A percentile compares a stretch with the other conserved stretches of the same genome.
phyloP scores from a whole-genome alignment of 129 eudicot genomes.

The Heracleum sosnowskyi region DNA sequence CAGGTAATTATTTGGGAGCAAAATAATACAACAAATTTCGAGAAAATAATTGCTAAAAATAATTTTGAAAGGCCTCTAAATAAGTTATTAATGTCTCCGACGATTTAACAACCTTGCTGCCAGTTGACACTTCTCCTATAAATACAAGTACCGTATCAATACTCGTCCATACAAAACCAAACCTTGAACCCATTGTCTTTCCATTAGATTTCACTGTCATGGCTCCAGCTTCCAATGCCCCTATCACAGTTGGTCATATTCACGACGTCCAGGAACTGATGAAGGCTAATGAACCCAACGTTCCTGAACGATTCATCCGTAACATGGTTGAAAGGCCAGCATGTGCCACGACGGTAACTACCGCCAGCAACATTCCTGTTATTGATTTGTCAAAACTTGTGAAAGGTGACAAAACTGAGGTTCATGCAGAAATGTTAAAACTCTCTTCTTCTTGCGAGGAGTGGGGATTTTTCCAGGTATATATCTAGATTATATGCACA shows the following conservation, averaged over 20 bases:
- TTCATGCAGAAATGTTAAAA: constrained; percentile 50
- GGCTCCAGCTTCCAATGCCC: constrained; percentile 56
- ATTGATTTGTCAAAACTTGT: constrained; percentile 60
- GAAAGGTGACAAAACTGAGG: constrained; percentile 39
- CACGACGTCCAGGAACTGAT: constrained; percentile 78
- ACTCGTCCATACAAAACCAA: neutral
- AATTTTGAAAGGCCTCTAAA: too few relatives aligned
- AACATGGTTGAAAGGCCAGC: constrained; percentile 56
- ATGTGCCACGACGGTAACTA: constrained; percentile 11
- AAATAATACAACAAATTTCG: too few relatives aligned
- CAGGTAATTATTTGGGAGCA: too few relatives aligned
- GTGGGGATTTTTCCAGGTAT: constrained; percentile 99
- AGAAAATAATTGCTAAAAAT: too few relatives aligned
- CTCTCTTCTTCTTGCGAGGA: constrained; percentile 69
- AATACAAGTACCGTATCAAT: neutral
- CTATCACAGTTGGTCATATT: constrained; percentile 76
- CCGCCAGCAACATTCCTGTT: constrained; percentile 44
- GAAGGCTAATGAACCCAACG: constrained; percentile 25
- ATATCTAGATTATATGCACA: neutral
- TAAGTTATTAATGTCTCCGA: too few relatives aligned
- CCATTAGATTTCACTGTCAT: constrained; percentile 22
- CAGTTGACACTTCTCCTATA: neutral
- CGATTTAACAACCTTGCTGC: too few relatives aligned
- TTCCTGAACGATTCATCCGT: constrained; percentile 70
- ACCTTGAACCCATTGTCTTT: constrained; percentile 1